These are phyloP conservation scores for Lophiostoma macrostomum DNA, from an alignment of 495 filamentous ascomycete species.

Conservation along the genomic window DNA sequence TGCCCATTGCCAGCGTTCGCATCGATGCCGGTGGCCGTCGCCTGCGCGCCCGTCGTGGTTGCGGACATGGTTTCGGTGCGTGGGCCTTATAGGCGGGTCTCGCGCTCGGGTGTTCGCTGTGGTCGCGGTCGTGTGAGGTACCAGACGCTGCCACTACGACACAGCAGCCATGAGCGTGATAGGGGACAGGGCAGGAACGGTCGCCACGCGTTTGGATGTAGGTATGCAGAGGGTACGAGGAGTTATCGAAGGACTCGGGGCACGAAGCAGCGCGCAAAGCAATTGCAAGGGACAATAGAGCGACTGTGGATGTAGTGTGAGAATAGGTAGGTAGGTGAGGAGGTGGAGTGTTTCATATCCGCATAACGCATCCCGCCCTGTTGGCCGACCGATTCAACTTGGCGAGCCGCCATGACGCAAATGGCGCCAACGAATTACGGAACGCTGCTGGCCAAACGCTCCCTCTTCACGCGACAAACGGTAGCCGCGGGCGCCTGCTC, in stretches of 20 bases:
- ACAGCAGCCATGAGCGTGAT: background rate
- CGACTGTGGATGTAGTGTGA: background rate
- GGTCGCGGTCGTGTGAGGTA: background rate
- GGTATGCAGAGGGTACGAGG: background rate
- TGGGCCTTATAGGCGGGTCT: background rate
- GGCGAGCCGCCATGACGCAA: no score
- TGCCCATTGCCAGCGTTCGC: constrained; percentile 9
- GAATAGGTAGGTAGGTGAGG: background rate
- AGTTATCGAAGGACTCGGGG: background rate
- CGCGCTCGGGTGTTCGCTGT: background rate
- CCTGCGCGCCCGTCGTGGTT: background rate
- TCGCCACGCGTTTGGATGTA: background rate
- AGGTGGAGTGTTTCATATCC: background rate
- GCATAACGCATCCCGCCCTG: no score
- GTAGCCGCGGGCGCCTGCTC: no score
- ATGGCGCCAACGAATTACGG: no score
- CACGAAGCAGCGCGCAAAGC: no score
- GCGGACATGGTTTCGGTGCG: constrained; percentile 8
- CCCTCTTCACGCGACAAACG: no score
- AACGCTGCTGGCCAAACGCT: no score
- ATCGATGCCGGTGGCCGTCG: background rate
- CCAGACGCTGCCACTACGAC: background rate
- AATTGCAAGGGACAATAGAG: background rate
- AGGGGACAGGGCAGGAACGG: background rate
- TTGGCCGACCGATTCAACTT: no score